phyloP scores from a whole-genome alignment of 768 basidiomycete species.

The Tylopilus sp. region DNA sequence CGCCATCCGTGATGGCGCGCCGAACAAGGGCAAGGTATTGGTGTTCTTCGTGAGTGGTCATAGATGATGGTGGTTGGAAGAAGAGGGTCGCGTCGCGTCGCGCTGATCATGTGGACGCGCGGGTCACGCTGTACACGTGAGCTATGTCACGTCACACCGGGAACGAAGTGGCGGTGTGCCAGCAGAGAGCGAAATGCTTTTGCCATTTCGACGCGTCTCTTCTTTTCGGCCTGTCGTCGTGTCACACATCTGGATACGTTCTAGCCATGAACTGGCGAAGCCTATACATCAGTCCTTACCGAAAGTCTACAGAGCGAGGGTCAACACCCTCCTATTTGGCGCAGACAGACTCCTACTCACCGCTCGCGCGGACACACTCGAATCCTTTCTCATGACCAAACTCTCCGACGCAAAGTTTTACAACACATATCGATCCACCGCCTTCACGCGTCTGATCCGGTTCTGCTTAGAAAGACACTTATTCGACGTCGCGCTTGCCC shows the following conservation, averaged over 20 bases:
- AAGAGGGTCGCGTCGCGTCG: conserved; percentile 4
- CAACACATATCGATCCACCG: conserved; percentile 27
- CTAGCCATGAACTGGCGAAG: neutral
- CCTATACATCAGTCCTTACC: conserved; percentile 1
- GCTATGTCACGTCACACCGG: conserved; percentile 13
- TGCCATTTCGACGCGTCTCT: conserved; percentile 7
- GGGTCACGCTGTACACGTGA: conserved; percentile 11
- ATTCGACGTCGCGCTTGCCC: conserved; percentile 36
- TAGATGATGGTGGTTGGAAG: conserved; percentile 10
- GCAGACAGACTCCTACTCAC: conserved; percentile 28
- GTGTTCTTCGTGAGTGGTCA: conserved; percentile 67
- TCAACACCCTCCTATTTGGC: conserved; percentile 25
- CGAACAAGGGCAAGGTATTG: conserved; percentile 87
- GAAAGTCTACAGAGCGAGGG: conserved; percentile 19
- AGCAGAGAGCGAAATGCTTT: neutral
- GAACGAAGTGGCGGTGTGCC: neutral
- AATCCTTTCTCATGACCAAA: conserved; percentile 19
- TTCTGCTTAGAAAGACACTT: conserved; percentile 39
- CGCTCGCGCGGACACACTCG: conserved; percentile 16
- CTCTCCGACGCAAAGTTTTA: conserved; percentile 25
- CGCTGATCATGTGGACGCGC: conserved; percentile 7
- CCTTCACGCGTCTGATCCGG: conserved; percentile 39
- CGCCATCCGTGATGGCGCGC: conserved; percentile 72
- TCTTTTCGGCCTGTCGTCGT: neutral
- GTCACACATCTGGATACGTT: conserved; percentile 3